Conservation (phyloP, 2,329 filamentous ascomycete genomes). For the Colletotrichum sp. region DNA sequence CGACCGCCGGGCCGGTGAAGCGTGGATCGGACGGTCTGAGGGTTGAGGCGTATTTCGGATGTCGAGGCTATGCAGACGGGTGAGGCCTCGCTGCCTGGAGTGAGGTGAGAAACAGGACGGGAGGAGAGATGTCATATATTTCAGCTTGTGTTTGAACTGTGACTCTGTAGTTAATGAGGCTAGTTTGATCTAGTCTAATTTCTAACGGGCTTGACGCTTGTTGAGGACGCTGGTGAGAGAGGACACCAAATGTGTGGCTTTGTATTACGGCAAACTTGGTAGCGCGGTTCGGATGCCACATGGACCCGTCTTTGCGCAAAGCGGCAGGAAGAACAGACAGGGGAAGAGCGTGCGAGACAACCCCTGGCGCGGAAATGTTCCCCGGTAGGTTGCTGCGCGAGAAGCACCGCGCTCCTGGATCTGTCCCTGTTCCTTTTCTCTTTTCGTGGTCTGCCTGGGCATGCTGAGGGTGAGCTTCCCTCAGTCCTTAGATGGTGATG, state of each 20-base stretch:
- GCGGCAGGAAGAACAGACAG: background rate
- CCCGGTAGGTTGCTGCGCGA: background rate
- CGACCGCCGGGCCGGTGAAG: background rate
- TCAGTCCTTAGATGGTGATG: background rate
- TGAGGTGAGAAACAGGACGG: background rate
- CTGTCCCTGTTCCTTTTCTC: background rate
- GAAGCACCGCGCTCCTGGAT: background rate
- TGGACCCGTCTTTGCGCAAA: background rate
- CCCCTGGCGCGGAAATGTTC: background rate
- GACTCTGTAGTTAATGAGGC: background rate
- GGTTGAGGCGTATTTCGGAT: background rate
- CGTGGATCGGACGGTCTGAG: constrained; percentile 9
- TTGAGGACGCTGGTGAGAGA: background rate
- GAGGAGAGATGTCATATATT: background rate
- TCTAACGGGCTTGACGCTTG: background rate
- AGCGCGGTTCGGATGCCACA: background rate
- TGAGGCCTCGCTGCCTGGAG: background rate
- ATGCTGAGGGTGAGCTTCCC: background rate
- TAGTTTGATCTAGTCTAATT: background rate
- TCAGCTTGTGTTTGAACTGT: background rate
- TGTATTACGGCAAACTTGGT: background rate
- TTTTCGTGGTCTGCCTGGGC: background rate
- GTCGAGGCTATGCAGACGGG: background rate
- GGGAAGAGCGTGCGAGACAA: background rate
- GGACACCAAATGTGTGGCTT: background rate